phyloP scores from a whole-genome alignment of 805 yeast genomes.

The Myxozyma neotropica region DNA sequence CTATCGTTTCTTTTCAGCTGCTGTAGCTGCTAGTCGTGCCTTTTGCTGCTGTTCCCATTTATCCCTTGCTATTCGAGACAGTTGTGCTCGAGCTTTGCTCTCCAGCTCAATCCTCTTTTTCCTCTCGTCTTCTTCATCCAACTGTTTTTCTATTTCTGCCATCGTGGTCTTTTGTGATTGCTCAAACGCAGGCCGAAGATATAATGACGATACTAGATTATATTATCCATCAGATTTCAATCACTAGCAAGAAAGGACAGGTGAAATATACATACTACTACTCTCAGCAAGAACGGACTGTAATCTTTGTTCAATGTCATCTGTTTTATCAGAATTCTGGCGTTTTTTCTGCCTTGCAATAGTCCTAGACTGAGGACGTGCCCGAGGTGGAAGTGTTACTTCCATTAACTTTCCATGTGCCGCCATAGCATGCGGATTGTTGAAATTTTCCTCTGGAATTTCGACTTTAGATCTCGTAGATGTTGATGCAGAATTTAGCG shows the following conservation, averaged over 20 bases:
- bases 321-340: background rate
- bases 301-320: slow-evolving; percentile 1
- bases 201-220: slow-evolving; percentile 2
- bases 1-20: background rate
- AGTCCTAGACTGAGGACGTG: background rate
- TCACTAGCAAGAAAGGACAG: background rate
- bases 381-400: background rate
- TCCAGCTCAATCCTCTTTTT: background rate
- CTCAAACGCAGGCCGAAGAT: slow-evolving; percentile 3
- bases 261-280: slow-evolving; percentile 1
- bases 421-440: background rate
- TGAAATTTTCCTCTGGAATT: background rate
- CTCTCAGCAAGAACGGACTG: slow-evolving; percentile 5
- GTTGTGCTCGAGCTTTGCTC: background rate
- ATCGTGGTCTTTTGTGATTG: background rate
- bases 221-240: background rate
- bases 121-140: slow-evolving; percentile 2
- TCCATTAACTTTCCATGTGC: slow-evolving; percentile 13
- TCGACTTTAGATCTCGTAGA: too few relatives aligned
- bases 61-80: background rate
- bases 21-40: background rate
- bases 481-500: too few relatives aligned
- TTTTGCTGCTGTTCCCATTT: slow-evolving; percentile 3
- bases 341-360: background rate
- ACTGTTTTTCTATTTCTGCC: slow-evolving; percentile 5